A percentile compares a stretch with the other conserved stretches of the same genome.
Conservation (phyloP, 495 filamentous ascomycete genomes). For the Bacidia rubella region DNA sequence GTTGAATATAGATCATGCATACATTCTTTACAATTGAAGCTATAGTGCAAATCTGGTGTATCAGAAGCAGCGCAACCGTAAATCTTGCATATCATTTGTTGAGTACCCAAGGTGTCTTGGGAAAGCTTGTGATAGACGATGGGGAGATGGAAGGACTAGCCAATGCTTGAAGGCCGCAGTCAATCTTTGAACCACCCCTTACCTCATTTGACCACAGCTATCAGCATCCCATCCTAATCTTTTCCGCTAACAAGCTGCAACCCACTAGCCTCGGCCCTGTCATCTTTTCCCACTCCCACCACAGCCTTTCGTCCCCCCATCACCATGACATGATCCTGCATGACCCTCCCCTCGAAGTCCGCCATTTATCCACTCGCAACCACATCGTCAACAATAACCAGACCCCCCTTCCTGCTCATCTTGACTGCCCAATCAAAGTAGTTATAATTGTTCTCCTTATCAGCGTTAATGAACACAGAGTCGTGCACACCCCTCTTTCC, state of each 20-base stretch:
- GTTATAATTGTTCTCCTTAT: conserved; percentile 32
- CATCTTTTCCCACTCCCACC: conserved; percentile 31
- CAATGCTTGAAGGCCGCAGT: too few species aligned
- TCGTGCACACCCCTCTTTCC: conserved; percentile 27
- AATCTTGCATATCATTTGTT: too few species aligned
- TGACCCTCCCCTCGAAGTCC: conserved; percentile 15
- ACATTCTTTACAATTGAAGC: too few species aligned
- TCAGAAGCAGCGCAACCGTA: too few species aligned
- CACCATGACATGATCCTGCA: conserved; percentile 8
- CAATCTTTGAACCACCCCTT: too few species aligned
- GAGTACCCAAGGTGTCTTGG: too few species aligned
- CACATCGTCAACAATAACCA: conserved; percentile 37
- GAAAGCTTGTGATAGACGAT: too few species aligned
- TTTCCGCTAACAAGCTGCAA: conserved; percentile 40
- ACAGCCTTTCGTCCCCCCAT: conserved; percentile 23
- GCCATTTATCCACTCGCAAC: conserved; percentile 19
- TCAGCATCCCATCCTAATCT: conserved; percentile 36
- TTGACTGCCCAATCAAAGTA: conserved; percentile 35
- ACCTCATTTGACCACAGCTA: conserved; percentile 20
- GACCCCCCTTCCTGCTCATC: conserved; percentile 24
- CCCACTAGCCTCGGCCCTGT: conserved; percentile 32
- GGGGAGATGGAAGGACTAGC: too few species aligned
- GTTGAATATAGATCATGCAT: too few species aligned
- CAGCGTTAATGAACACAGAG: conserved; percentile 40
- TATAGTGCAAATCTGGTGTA: too few species aligned